Evolutionary conservation across 2,329 filamentous ascomycete species (phyloP), one percentile per base, ranked within the genome.

Genomic region (Trichoderma sp.): DNA sequence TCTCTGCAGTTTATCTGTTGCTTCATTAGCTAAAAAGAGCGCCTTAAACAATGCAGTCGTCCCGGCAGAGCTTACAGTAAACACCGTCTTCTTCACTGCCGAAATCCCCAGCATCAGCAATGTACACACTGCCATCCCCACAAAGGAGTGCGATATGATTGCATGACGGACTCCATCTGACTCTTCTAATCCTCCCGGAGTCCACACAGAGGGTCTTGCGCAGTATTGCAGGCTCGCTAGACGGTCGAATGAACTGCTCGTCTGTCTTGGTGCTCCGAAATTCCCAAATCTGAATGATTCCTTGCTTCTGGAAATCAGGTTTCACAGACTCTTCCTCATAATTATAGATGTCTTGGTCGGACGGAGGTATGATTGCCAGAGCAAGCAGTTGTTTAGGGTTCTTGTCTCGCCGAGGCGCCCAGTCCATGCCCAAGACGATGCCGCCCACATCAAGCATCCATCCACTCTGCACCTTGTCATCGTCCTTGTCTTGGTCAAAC

Each of bases 381-480:
- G 85, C 85, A 9, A 88, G 80, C 29, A 86, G 73, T 72, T 87
- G 85, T 4, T 79, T 74, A 7, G 76, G 72, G 19, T 77, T 73
- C 10, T 75, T 75, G 3, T 74, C 72, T 2, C 76, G 71, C 9
- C 71, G 69, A 2, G 83, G 82, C 1, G 82, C 83, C 86, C 86
- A 89, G 56, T 80, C 82, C 75, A 88, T 82, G 29, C 81, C 78
- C 5, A 84, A 75, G 5, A 86, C 81, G 15, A 87, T 79, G 59
- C 86, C 86, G 12, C 84, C 85, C 0, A 82, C 79, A 68, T 89
- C 83, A 15, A 89, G 72, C 70, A 87, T 77, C 84, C 84, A 87
- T 4, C 84, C 85, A 75, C 70, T 79, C 70, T 71, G 72, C 32
- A 70, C 59, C n/a, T 74, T 75, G 35, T 69, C 65, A 12, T 71